Evolutionary conservation across 2,329 filamentous ascomycete species (phyloP).

Genomic region (Ophiobolus disseminans): DNA sequence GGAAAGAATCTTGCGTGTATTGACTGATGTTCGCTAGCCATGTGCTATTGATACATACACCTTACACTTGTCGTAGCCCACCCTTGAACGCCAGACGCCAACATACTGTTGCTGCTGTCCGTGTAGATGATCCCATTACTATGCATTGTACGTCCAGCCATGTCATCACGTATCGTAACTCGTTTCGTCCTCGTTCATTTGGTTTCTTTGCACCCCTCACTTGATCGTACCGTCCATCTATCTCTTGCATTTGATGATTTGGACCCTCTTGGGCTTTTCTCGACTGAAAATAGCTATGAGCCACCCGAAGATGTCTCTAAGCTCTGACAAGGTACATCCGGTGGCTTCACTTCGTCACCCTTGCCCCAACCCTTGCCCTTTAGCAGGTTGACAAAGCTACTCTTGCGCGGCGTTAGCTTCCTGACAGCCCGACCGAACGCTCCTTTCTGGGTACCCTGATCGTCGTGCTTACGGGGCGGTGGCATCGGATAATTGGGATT

Average conservation of each 20-base stretch:
- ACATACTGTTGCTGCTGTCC: neutral
- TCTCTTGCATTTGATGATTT: neutral
- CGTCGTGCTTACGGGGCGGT: conserved; percentile 30
- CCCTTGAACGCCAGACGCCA: neutral
- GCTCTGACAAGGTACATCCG: neutral
- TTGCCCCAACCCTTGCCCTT: conserved; percentile 43
- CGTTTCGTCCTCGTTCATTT: no score
- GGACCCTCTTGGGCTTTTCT: neutral
- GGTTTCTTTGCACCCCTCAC: no score
- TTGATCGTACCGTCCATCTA: conserved; percentile 6
- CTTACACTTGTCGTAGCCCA: neutral
- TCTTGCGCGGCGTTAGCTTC: conserved; percentile 45
- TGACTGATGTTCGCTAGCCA: conserved; percentile 4
- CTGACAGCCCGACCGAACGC: conserved; percentile 40
- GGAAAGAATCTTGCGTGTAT: neutral
- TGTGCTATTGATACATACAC: conserved; percentile 14
- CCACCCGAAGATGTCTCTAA: conserved; percentile 13
- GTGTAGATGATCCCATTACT: no score
- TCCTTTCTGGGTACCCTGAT: conserved; percentile 25
- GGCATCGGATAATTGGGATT: conserved; percentile 20
- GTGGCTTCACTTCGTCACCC: conserved; percentile 20
- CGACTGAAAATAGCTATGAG: neutral
- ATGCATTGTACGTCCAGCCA: neutral
- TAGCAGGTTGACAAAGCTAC: conserved; percentile 43
- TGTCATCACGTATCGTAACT: no score